Evolutionary conservation across 495 filamentous ascomycete genomes (phyloP).

Genomic region (Penicillium alfredii): DNA sequence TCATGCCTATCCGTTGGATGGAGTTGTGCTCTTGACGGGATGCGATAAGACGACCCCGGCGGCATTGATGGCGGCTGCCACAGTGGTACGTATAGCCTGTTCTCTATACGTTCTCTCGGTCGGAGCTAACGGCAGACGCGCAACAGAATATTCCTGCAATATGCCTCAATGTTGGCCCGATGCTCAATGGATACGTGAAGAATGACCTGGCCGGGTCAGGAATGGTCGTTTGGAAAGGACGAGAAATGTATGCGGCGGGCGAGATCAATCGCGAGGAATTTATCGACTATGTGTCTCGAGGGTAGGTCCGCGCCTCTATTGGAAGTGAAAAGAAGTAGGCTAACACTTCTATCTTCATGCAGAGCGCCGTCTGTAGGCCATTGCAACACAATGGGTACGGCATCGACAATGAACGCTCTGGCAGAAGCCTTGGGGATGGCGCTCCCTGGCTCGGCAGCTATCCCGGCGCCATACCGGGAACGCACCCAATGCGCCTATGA

Average conservation of each 20-base stretch:
- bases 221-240: conserved; percentile 46
- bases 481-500: conserved; percentile 48
- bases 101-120: neutral
- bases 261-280: conserved; percentile 44
- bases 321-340: too few relatives aligned
- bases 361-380: conserved; percentile 48
- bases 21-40: conserved; percentile 51
- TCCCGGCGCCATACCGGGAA: conserved; percentile 49
- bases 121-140: neutral
- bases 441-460: conserved; percentile 48
- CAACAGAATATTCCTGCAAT: conserved; percentile 48
- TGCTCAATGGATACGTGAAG: conserved; percentile 48
- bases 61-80: conserved; percentile 51
- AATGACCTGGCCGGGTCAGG: conserved; percentile 41
- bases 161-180: conserved; percentile 51
- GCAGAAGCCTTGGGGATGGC: conserved; percentile 54
- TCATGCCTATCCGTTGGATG: conserved; percentile 48
- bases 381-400: conserved; percentile 55
- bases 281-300: conserved; percentile 45
- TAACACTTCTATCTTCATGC: too few relatives aligned
- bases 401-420: conserved; percentile 53
- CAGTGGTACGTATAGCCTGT: conserved; percentile 35
- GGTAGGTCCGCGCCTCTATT: conserved; percentile 22
- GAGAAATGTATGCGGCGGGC: conserved; percentile 47
- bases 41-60: conserved; percentile 55